A percentile compares a stretch with the other conserved stretches of the same genome.
phyloP scores from a whole-genome alignment of 2,329 filamentous ascomycete genomes.

The Tolypocladium sp. region DNA sequence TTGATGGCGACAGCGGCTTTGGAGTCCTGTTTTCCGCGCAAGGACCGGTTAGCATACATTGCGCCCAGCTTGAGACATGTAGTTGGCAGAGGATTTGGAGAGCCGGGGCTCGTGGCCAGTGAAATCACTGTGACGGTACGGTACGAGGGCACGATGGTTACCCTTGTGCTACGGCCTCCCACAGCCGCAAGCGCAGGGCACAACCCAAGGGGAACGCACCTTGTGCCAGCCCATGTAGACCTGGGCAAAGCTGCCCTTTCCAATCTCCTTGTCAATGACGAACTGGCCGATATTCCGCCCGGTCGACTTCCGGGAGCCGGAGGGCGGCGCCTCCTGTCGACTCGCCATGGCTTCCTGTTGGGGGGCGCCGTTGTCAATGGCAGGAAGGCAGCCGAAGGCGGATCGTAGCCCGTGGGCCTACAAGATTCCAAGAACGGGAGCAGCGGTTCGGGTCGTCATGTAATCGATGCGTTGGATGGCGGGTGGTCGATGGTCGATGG shows the following conservation, averaged over 20 bases:
- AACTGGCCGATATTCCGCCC: constrained; percentile 59
- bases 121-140: too few relatives aligned
- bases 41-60: background rate
- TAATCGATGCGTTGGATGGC: constrained; percentile 18
- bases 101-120: background rate
- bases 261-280: constrained; percentile 78
- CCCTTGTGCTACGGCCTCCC: background rate
- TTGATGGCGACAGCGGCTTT: constrained; percentile 89
- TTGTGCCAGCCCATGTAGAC: constrained; percentile 84
- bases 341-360: constrained; percentile 29
- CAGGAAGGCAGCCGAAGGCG: constrained; percentile 21
- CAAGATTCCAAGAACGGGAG: constrained; percentile 23
- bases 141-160: background rate
- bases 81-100: constrained; percentile 1
- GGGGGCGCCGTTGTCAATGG: constrained; percentile 15
- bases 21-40: constrained; percentile 48
- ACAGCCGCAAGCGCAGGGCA: background rate
- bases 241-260: constrained; percentile 94
- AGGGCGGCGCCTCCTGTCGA: constrained; percentile 26
- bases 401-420: constrained; percentile 25
- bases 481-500: background rate
- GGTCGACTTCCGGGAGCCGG: constrained; percentile 23
- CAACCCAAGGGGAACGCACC: constrained; percentile 34
- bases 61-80: background rate
- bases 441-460: constrained; percentile 28